Evolutionary conservation across 2,329 filamentous ascomycete species (phyloP).

Genomic region (Gnomoniopsis sp.): DNA sequence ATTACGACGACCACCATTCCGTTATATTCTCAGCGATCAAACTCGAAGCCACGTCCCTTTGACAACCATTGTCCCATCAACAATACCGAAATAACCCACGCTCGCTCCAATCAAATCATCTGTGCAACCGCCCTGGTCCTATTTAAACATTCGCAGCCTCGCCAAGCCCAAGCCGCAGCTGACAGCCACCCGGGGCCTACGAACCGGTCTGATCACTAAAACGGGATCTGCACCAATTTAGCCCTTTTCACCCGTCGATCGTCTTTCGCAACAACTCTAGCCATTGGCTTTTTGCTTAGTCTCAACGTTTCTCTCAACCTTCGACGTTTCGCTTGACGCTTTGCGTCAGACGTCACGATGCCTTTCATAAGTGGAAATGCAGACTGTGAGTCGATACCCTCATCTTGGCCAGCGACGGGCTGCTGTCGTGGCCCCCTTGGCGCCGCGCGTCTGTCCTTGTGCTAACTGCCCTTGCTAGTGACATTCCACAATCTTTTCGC

Average conservation of each 20-base stretch:
- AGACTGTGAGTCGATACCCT: constrained; percentile 1
- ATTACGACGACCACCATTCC: constrained; percentile 8
- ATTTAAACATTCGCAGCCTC: constrained; percentile 18
- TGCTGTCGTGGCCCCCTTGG: not conserved
- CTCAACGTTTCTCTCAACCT: not conserved
- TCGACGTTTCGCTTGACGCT: not conserved
- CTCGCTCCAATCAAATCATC: not conserved
- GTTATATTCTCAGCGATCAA: not conserved
- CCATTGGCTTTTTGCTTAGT: not conserved
- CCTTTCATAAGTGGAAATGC: constrained; percentile 1
- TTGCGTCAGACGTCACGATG: constrained; percentile 12
- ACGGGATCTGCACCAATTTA: constrained; percentile 11
- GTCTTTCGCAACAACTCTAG: not conserved
- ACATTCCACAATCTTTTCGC: constrained; percentile 32
- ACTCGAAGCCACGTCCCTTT: not conserved
- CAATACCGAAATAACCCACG: not conserved
- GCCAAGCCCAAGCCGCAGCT: constrained; percentile 10
- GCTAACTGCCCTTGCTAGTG: constrained; percentile 14
- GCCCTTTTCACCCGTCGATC: constrained; percentile 15
- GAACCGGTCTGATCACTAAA: constrained; percentile 14
- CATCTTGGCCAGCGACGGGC: not conserved
- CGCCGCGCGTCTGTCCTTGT: not conserved
- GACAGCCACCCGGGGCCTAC: not conserved
- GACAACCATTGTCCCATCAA: not conserved
- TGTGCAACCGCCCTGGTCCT: constrained; percentile 1